Evolutionary conservation across 768 basidiomycete species (phyloP).

Genomic region (Gelatoporia subvermispora): DNA sequence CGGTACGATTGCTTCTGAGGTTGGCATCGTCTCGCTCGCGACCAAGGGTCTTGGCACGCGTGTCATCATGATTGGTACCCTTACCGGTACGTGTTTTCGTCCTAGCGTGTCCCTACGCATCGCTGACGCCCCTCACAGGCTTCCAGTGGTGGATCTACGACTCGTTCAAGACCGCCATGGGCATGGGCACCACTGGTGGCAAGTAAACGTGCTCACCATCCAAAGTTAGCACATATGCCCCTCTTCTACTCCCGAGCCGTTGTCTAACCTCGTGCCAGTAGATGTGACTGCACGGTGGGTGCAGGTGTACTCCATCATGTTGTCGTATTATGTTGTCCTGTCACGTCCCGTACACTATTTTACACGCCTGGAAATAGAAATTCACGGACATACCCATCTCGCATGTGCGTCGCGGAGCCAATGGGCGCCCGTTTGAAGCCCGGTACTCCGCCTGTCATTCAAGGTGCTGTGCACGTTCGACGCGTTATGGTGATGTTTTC

Average conservation of each 20-base stretch:
- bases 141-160: conserved; percentile 97
- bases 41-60: conserved; percentile 87
- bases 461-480: not conserved
- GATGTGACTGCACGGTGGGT: not conserved
- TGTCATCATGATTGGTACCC: conserved; percentile 68
- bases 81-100: conserved; percentile 18
- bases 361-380: conserved; percentile 10
- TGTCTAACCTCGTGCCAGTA: not conserved
- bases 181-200: conserved; percentile 84
- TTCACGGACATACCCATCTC: conserved; percentile 13
- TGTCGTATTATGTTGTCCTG: conserved; percentile 7
- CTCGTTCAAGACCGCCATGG: conserved; percentile 78
- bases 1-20: conserved; percentile 67
- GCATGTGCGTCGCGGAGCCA: not conserved
- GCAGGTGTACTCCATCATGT: conserved; percentile 5
- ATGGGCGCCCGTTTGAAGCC: not conserved
- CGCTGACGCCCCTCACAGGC: conserved; percentile 46
- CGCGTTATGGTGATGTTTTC: not conserved
- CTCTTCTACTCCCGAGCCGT: not conserved
- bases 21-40: conserved; percentile 56
- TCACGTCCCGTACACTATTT: conserved; percentile 9
- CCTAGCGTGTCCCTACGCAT: not conserved
- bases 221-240: not conserved
- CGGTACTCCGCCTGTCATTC: not conserved
- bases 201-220: conserved; percentile 49